Percentiles rank a stretch among this genome's conserved stretches.
Evolutionary conservation across 768 basidiomycete species (phyloP).

Genomic region (Serpula lacrymans): DNA sequence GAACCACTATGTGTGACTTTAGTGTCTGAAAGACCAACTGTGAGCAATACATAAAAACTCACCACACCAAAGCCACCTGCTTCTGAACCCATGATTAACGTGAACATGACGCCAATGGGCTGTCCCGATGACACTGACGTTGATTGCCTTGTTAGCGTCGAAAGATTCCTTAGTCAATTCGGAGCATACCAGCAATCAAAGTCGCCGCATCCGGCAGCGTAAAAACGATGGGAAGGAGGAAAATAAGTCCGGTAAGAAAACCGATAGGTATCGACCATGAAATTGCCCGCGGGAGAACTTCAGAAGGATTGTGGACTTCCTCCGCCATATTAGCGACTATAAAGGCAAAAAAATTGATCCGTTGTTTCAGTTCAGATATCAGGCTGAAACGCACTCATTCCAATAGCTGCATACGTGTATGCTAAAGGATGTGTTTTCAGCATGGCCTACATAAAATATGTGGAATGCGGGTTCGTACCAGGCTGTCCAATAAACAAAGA

Average conservation of each 20-base stretch:
- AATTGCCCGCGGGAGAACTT: constrained; percentile 54
- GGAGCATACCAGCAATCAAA: constrained; percentile 44
- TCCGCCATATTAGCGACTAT: constrained; percentile 65
- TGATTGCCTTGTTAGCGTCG: no score
- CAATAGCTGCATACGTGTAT: constrained; percentile 56
- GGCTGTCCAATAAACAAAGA: constrained; percentile 16
- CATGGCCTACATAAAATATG: neutral
- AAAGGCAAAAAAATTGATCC: neutral
- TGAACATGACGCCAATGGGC: constrained; percentile 61
- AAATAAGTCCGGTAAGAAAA: constrained; percentile 47
- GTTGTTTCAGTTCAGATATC: neutral
- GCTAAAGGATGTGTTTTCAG: constrained; percentile 29
- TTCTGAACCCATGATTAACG: constrained; percentile 57
- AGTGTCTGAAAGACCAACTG: neutral
- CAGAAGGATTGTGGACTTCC: constrained; percentile 57
- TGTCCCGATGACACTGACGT: constrained; percentile 53
- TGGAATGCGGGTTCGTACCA: constrained; percentile 14
- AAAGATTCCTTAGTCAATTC: no score
- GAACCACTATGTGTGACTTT: constrained; percentile 31
- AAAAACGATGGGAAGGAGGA: constrained; percentile 61
- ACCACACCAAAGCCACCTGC: constrained; percentile 63
- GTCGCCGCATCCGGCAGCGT: constrained; percentile 57
- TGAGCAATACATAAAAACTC: constrained; percentile 14
- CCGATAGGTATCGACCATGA: constrained; percentile 53
- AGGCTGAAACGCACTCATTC: constrained; percentile 46